Conservation (phyloP, 2,329 filamentous ascomycete species). For the Esteya vermicola region DNA sequence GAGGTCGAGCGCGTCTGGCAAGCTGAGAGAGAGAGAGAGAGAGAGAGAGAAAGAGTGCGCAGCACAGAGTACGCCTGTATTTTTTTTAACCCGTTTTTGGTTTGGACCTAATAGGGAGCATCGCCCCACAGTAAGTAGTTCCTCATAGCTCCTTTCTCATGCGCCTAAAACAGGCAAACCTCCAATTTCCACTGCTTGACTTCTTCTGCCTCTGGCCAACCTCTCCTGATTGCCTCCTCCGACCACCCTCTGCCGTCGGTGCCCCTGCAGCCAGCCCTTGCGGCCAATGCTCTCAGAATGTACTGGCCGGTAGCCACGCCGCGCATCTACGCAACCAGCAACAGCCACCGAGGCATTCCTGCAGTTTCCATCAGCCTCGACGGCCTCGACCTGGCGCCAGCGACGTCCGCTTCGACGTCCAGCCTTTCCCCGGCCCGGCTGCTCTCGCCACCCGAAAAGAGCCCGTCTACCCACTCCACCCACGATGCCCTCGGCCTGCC, state of each 20-base stretch:
- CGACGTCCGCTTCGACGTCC: slow-evolving; percentile 8
- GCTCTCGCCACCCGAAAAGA: slow-evolving; percentile 10
- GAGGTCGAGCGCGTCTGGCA: background rate
- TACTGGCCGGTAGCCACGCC: slow-evolving; percentile 86
- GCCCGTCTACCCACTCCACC: slow-evolving; percentile 9
- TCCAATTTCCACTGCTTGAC: no score
- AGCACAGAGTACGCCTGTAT: no score
- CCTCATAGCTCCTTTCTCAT: no score
- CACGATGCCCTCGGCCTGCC: slow-evolving; percentile 7
- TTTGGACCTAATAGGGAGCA: no score
- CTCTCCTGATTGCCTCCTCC: background rate
- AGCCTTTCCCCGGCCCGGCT: background rate
- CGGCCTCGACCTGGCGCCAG: slow-evolving; percentile 31
- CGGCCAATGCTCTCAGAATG: slow-evolving; percentile 39
- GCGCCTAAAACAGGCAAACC: no score
- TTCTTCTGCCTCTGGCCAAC: background rate
- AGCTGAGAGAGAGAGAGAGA: no score
- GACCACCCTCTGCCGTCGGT: background rate
- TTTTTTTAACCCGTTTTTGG: no score
- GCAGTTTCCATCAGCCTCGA: slow-evolving; percentile 44
- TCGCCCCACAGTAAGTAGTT: no score
- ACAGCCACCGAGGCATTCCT: slow-evolving; percentile 42
- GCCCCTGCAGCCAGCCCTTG: slow-evolving; percentile 15
- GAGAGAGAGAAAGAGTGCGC: no score
- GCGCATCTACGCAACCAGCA: slow-evolving; percentile 67